These are phyloP conservation scores for Lathyrus sativus DNA, from an alignment of 306 rosid genomes.

Conservation along the genomic window DNA sequence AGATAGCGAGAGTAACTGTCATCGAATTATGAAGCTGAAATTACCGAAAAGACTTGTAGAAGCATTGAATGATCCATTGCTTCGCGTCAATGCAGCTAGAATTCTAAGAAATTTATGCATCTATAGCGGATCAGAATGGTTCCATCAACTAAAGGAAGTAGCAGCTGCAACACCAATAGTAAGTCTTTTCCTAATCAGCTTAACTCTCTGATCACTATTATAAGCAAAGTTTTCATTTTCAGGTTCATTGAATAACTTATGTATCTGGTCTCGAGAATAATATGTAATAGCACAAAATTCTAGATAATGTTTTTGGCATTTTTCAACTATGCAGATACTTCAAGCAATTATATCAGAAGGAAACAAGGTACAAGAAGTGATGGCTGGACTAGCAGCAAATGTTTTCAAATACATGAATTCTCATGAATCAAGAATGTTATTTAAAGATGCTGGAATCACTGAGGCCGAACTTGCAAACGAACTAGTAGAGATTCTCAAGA, in stretches of 20 bases:
- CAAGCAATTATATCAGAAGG: conserved; percentile 66
- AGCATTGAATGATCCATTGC: conserved; percentile 57
- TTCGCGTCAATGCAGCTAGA: conserved; percentile 70
- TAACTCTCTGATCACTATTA: too few species aligned
- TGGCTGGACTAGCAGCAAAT: conserved; percentile 80
- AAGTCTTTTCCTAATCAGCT: conserved; percentile 37
- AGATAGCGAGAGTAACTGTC: conserved; percentile 74
- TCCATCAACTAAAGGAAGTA: conserved; percentile 55
- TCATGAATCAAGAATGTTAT: conserved; percentile 62
- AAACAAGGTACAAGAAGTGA: conserved; percentile 84
- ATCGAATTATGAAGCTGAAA: conserved; percentile 57
- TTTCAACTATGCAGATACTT: conserved; percentile 54
- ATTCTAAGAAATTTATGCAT: conserved; percentile 75
- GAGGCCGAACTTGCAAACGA: conserved; percentile 60
- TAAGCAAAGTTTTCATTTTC: too few species aligned
- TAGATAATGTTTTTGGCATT: conserved; percentile 25
- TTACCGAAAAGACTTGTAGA: conserved; percentile 53
- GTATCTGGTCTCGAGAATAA: too few species aligned
- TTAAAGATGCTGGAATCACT: conserved; percentile 56
- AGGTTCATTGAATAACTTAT: too few species aligned
- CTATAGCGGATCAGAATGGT: conserved; percentile 60
- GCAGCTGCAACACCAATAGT: conserved; percentile 72
- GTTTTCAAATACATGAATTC: conserved; percentile 64
- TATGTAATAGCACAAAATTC: neutral
- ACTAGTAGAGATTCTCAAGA: conserved; percentile 61